phyloP scores from a whole-genome alignment of 306 rosid genomes.

The Quillaja saponaria region DNA sequence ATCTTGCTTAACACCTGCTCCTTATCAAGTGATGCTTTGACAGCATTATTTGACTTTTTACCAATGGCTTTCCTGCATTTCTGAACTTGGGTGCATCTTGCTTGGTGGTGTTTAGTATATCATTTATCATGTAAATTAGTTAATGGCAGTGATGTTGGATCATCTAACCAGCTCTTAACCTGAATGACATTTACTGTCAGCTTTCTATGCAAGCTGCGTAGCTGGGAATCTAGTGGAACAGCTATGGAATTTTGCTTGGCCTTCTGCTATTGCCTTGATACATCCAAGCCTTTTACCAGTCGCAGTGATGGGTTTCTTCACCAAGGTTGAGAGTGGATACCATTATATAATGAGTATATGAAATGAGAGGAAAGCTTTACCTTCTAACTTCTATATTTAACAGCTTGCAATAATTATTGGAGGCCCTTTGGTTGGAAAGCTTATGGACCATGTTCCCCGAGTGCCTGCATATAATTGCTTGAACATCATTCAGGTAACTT shows the following conservation, averaged over 20 bases:
- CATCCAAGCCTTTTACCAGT: constrained; percentile 97
- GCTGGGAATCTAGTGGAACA: constrained; percentile 95
- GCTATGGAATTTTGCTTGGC: constrained; percentile 99
- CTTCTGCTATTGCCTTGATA: constrained; percentile 90
- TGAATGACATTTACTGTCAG: constrained; percentile 50
- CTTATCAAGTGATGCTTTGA: not conserved
- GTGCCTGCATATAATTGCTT: constrained; percentile 67
- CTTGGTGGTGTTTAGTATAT: constrained; percentile 20
- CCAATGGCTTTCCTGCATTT: constrained; percentile 4
- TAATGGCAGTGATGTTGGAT: constrained; percentile 19
- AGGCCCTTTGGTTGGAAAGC: constrained; percentile 85
- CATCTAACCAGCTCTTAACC: constrained; percentile 37
- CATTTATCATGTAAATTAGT: constrained; percentile 15
- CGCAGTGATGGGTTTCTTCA: constrained; percentile 84
- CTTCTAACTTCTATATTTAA: constrained; percentile 29
- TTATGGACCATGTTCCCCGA: constrained; percentile 84
- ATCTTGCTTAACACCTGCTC: no score
- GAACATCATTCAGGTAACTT: constrained; percentile 72
- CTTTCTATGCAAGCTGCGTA: constrained; percentile 79
- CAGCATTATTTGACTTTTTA: constrained; percentile 13
- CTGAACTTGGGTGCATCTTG: constrained; percentile 18
- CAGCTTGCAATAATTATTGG: constrained; percentile 71
- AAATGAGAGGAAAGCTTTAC: constrained; percentile 15
- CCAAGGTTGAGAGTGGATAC: constrained; percentile 53
- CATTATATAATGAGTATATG: constrained; percentile 2